Percentiles rank a stretch among this genome's conserved stretches.
Conservation (phyloP, 2,329 filamentous ascomycete genomes). For the Diaporthe sp. region DNA sequence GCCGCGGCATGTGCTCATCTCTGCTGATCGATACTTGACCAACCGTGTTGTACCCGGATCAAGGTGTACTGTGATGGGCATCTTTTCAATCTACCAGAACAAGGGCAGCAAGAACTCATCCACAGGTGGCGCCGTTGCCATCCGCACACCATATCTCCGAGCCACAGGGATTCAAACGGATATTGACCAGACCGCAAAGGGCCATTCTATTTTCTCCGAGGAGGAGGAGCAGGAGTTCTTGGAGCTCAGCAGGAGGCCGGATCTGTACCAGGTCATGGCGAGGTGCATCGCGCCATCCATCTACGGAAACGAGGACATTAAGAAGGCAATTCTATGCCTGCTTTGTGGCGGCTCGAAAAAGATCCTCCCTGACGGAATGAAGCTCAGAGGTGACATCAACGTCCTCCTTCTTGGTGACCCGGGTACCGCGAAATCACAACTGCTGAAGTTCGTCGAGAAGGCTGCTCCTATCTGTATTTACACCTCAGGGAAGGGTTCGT, state of each 20-base stretch:
- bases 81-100: slow-evolving; percentile 97
- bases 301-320: slow-evolving; percentile 96
- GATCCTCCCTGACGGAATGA: slow-evolving; percentile 97
- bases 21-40: slow-evolving; percentile 94
- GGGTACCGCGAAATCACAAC: slow-evolving; percentile 96
- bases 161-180: slow-evolving; percentile 94
- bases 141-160: slow-evolving; percentile 93
- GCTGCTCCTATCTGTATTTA: slow-evolving; percentile 97
- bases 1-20: slow-evolving; percentile 93
- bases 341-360: slow-evolving; percentile 97
- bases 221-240: slow-evolving; percentile 97
- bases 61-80: slow-evolving; percentile 93
- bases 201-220: slow-evolving; percentile 86
- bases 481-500: slow-evolving; percentile 98
- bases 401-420: slow-evolving; percentile 96
- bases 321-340: slow-evolving; percentile 95
- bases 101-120: slow-evolving; percentile 82
- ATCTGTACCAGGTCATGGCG: slow-evolving; percentile 92
- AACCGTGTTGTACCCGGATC: slow-evolving; percentile 97
- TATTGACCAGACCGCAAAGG: slow-evolving; percentile 89
- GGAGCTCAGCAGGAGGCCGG: slow-evolving; percentile 89
- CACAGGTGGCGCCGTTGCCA: slow-evolving; percentile 86
- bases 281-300: slow-evolving; percentile 97
- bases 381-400: slow-evolving; percentile 96
- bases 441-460: slow-evolving; percentile 97